These are phyloP conservation scores for Termitomyces sp. DNA, from an alignment of 768 basidiomycete species.

Conservation along the genomic window DNA sequence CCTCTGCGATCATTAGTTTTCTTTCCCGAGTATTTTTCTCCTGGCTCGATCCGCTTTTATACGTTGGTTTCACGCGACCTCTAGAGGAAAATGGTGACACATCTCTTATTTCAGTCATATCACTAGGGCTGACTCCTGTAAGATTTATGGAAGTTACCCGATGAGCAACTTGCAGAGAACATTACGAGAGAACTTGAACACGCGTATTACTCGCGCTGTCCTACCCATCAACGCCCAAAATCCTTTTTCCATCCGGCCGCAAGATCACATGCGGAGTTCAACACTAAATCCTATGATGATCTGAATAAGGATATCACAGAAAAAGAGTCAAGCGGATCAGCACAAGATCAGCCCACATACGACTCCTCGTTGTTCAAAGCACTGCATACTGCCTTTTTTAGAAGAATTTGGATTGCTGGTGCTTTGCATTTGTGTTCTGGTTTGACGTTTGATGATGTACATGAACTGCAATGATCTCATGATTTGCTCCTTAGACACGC, in stretches of 20 bases:
- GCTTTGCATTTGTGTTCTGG: conserved; percentile 40
- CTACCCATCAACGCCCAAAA: conserved; percentile 31
- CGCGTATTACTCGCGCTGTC: conserved; percentile 38
- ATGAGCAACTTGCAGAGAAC: conserved; percentile 21
- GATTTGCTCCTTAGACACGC: conserved; percentile 27
- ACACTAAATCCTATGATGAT: not conserved
- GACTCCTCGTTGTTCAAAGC: conserved; percentile 48
- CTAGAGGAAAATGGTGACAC: conserved; percentile 39
- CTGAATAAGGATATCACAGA: not conserved
- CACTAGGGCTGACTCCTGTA: not conserved
- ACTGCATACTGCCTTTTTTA: conserved; percentile 39
- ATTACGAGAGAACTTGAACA: conserved; percentile 33
- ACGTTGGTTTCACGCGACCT: conserved; percentile 44
- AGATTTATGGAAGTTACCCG: conserved; percentile 47
- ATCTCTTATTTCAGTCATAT: not conserved
- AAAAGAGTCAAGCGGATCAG: not conserved
- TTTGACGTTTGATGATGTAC: conserved; percentile 12
- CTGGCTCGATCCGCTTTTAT: conserved; percentile 42
- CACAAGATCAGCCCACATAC: conserved; percentile 15
- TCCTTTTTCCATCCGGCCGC: not conserved
- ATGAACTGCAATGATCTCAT: conserved; percentile 1
- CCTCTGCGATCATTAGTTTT: conserved; percentile 13
- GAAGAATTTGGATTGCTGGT: conserved; percentile 41
- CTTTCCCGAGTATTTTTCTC: conserved; percentile 35
- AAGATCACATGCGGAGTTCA: not conserved